Evolutionary conservation across 2,329 filamentous ascomycete species (phyloP).

Genomic region (Gyromitra esculenta): DNA sequence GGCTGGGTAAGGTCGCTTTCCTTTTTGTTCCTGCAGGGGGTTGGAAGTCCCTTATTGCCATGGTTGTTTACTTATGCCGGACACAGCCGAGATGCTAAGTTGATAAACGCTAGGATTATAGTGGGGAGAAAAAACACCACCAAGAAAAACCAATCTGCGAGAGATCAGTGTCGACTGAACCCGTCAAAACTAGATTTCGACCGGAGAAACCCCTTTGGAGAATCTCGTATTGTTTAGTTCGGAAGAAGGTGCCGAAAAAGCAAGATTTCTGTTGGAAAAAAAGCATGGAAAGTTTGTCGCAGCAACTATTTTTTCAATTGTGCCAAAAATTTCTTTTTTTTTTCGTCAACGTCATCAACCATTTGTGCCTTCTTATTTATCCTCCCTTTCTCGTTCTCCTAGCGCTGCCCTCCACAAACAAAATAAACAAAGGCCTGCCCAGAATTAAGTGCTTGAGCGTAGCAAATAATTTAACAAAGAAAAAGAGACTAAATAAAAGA

Average conservation of each 20-base stretch:
- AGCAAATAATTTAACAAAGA: constrained; percentile 38
- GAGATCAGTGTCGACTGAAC: neutral
- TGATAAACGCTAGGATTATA: neutral
- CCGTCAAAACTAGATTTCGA: neutral
- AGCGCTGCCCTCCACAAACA: constrained; percentile 44
- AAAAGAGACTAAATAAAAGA: constrained; percentile 45
- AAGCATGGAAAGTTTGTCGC: constrained; percentile 13
- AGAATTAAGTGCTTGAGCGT: constrained; percentile 44
- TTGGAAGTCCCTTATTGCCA: neutral
- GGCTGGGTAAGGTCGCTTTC: neutral
- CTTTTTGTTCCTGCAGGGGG: constrained; percentile 14
- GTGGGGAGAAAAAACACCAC: neutral
- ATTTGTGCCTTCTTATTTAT: constrained; percentile 15
- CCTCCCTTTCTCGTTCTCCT: constrained; percentile 15
- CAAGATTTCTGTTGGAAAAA: neutral
- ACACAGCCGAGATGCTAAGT: neutral
- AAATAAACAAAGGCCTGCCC: constrained; percentile 45
- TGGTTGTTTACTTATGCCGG: constrained; percentile 11
- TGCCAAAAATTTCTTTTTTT: constrained; percentile 13
- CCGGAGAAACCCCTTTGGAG: neutral
- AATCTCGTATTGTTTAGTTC: constrained; percentile 2
- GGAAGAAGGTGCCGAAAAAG: constrained; percentile 12
- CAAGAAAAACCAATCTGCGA: neutral
- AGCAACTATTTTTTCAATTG: constrained; percentile 16
- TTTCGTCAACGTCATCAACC: constrained; percentile 25